Evolutionary conservation across 768 basidiomycete genomes (phyloP).

Genomic region (Kwoniella pini): DNA sequence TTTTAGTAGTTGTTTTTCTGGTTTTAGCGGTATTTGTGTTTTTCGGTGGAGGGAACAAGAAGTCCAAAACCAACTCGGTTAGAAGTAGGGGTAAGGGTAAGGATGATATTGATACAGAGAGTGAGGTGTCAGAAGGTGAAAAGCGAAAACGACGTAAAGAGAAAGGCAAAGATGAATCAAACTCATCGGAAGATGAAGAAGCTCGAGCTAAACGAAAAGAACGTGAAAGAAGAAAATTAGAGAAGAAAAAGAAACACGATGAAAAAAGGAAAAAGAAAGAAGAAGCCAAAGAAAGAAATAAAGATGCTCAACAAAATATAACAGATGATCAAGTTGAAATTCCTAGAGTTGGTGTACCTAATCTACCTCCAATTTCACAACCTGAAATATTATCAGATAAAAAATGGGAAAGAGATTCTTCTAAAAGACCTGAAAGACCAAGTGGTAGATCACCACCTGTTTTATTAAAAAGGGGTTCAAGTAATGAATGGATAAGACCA

Average conservation of each 20-base stretch:
- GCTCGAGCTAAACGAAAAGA: background rate
- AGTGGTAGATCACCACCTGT: conserved; percentile 9
- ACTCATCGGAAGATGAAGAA: conserved; percentile 5
- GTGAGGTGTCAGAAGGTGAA: background rate
- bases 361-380: background rate
- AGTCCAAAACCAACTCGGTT: background rate
- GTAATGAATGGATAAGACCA: conserved; percentile 1
- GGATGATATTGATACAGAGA: background rate
- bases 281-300: background rate
- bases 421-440: conserved; percentile 9
- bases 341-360: background rate
- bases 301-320: background rate
- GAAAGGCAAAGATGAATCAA: conserved; percentile 57
- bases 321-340: background rate
- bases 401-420: conserved; percentile 7
- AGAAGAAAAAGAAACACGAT: background rate
- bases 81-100: conserved; percentile 1
- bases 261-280: background rate
- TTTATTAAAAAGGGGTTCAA: conserved; percentile 8
- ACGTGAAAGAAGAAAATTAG: conserved; percentile 1
- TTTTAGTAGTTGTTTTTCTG: conserved; percentile 8
- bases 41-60: conserved; percentile 2
- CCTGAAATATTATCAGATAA: background rate
- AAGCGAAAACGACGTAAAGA: conserved; percentile 62
- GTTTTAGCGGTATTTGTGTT: conserved; percentile 1